Base-by-base conservation (phyloP, 805 yeast genomes). In the Kluyveromyces starmeri region DNA sequence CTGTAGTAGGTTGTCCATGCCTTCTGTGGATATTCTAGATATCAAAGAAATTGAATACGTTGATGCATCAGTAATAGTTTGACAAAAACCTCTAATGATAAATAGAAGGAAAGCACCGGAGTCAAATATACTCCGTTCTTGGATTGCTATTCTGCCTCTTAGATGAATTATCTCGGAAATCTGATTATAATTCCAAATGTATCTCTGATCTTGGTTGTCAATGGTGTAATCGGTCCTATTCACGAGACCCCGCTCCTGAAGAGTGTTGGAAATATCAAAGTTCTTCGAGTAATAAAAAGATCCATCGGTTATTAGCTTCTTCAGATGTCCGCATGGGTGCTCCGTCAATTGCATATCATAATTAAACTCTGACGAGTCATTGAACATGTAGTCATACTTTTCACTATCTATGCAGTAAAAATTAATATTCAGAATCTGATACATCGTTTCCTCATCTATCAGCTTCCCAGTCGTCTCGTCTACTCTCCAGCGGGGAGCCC, bases 101-200 rank as follows among this genome's bases (percentile, higher is more conserved):
- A 94, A 78, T 0, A 94, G 82, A 24, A 88, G 58, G 43, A 92
- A 81, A 32, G 74, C 74, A 39, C 79, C 76, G 5, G 62, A 62
- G 53, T 86, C 95, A 38, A 88, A 62, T 3, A 68, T 57, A 7
- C 57, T 53, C 42, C 74, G 77, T 32, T 78, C 81, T 12, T 64
- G 68, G 5, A 62, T 59, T 15, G 80, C 80, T 31, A 88, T 64
- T 38, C 84, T 72, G 35, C 73, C 65, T 41, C 95, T 63, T 62
- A 83, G 83, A 28, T 68, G 68, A 34, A 83, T 61, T 12, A 92
- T 67, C 45, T 86, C 96, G 35, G 73, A 70, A 68, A 86, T 78
- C 75, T 92, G 71, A 47, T 75, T 81, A 11, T 76, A 65, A 53
- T 92, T 92, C 98, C 98, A 92, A 77, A 92, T 78, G 52, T 79